Percentiles rank a stretch among this genome's conserved stretches.
phyloP scores from a whole-genome alignment of 2,329 filamentous ascomycete genomes.

The Mariannaea sp. region DNA sequence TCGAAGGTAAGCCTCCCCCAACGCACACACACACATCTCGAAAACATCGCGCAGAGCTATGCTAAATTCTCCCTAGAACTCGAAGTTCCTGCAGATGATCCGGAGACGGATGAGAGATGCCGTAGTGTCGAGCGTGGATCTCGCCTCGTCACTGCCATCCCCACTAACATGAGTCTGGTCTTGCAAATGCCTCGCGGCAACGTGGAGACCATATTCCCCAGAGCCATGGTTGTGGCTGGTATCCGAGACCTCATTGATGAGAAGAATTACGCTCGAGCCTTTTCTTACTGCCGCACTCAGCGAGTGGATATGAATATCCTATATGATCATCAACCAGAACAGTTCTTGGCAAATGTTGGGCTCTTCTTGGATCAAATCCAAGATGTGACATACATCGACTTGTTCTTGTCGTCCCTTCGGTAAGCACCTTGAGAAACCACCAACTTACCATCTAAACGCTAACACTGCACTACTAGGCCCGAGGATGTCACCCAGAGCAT shows the following conservation, averaged over 20 bases:
- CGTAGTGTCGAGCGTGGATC: conserved; percentile 90
- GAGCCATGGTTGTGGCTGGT: conserved; percentile 88
- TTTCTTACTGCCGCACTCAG: conserved; percentile 86
- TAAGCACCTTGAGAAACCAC: conserved; percentile 51
- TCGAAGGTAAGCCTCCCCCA: conserved; percentile 59
- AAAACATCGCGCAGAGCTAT: neutral
- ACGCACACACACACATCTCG: neutral
- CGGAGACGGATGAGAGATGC: conserved; percentile 89
- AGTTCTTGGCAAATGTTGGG: conserved; percentile 77
- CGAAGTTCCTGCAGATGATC: conserved; percentile 83
- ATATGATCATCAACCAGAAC: conserved; percentile 86
- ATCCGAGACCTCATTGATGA: conserved; percentile 81
- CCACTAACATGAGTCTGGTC: conserved; percentile 81
- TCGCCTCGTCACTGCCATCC: conserved; percentile 84
- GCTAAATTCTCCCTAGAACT: conserved; percentile 62
- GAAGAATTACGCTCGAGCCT: conserved; percentile 82
- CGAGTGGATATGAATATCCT: conserved; percentile 98
- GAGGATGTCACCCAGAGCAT: conserved; percentile 94
- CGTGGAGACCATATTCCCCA: conserved; percentile 90
- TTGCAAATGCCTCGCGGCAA: conserved; percentile 97
- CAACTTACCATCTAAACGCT: conserved; percentile 20
- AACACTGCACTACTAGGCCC: conserved; percentile 57
- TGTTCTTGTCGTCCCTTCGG: conserved; percentile 87
- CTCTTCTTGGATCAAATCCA: conserved; percentile 84
- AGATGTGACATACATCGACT: conserved; percentile 80